Evolutionary conservation across 805 yeast genomes (phyloP).

Genomic region (Komagataella mondaviorum): DNA sequence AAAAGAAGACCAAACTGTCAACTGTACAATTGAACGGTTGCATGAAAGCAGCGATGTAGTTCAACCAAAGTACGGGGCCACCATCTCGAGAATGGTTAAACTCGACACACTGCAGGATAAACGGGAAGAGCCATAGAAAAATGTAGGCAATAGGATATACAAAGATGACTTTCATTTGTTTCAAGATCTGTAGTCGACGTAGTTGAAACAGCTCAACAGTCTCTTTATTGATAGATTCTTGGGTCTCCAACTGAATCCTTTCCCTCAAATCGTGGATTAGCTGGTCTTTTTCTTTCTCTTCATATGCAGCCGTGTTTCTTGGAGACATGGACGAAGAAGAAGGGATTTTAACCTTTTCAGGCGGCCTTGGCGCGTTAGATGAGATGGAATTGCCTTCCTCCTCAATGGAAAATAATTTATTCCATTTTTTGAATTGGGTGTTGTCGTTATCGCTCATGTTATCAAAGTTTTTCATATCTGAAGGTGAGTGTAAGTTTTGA

Average conservation of each 20-base stretch:
- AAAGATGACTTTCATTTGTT: slow-evolving; percentile 69
- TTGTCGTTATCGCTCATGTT: not conserved
- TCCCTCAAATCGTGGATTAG: slow-evolving; percentile 2
- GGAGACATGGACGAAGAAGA: not conserved
- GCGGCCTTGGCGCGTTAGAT: not conserved
- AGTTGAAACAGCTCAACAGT: slow-evolving; percentile 47
- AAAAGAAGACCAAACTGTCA: slow-evolving; percentile 62
- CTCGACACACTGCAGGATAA: slow-evolving; percentile 38
- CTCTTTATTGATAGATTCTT: slow-evolving; percentile 35
- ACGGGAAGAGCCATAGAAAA: slow-evolving; percentile 72
- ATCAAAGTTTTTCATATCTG: slow-evolving; percentile 13
- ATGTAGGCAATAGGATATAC: slow-evolving; percentile 77
- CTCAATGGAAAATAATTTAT: no score
- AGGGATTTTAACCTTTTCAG: not conserved
- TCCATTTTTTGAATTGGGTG: not conserved
- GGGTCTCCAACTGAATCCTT: slow-evolving; percentile 12
- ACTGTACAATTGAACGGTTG: slow-evolving; percentile 74
- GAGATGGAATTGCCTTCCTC: not conserved
- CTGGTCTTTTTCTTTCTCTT: slow-evolving; percentile 7
- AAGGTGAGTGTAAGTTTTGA: slow-evolving; percentile 11
- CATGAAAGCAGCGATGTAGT: slow-evolving; percentile 56
- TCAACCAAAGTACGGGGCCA: slow-evolving; percentile 49
- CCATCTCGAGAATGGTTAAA: slow-evolving; percentile 38
- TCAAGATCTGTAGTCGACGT: slow-evolving; percentile 53
- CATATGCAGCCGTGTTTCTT: not conserved